These are phyloP conservation scores for Mrakia blollopis DNA, from an alignment of 768 basidiomycete species.

Conservation along the genomic window DNA sequence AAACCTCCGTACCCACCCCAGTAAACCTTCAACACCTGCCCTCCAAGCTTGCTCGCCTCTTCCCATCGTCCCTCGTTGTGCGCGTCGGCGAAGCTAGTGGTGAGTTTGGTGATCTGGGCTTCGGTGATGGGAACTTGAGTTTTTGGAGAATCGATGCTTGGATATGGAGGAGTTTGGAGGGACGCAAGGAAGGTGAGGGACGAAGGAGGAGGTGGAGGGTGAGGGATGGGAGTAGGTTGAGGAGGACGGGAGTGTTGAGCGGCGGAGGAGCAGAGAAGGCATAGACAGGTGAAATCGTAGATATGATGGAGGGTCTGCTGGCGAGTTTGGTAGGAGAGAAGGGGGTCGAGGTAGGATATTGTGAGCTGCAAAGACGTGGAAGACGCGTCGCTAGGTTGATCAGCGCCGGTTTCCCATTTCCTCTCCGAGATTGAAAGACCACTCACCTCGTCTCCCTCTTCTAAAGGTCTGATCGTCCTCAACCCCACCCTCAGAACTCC, in stretches of 20 bases:
- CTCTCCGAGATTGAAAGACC: background rate
- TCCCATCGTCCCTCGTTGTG: slow-evolving; percentile 9
- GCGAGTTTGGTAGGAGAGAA: slow-evolving; percentile 1
- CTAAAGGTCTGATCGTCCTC: background rate
- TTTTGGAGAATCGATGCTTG: background rate
- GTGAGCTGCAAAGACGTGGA: slow-evolving; percentile 12
- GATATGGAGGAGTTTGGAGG: background rate
- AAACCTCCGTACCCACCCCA: slow-evolving; percentile 26
- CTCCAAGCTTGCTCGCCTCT: slow-evolving; percentile 16
- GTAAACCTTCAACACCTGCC: slow-evolving; percentile 20
- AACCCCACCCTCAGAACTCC: background rate
- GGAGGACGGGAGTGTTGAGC: background rate
- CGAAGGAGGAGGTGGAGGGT: background rate
- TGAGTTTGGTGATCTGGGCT: slow-evolving; percentile 13
- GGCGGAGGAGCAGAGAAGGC: slow-evolving; percentile 1
- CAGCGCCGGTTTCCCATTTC: no score
- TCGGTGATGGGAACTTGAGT: background rate
- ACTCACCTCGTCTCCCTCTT: slow-evolving; percentile 18
- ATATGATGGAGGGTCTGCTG: slow-evolving; percentile 7
- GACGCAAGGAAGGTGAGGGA: background rate
- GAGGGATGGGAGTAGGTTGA: background rate
- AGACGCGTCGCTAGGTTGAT: background rate
- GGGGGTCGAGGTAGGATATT: slow-evolving; percentile 30
- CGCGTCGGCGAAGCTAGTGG: slow-evolving; percentile 10
- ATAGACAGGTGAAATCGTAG: slow-evolving; percentile 22